Conservation (phyloP, 73 alveolate species). For the Stentor roeselii region DNA sequence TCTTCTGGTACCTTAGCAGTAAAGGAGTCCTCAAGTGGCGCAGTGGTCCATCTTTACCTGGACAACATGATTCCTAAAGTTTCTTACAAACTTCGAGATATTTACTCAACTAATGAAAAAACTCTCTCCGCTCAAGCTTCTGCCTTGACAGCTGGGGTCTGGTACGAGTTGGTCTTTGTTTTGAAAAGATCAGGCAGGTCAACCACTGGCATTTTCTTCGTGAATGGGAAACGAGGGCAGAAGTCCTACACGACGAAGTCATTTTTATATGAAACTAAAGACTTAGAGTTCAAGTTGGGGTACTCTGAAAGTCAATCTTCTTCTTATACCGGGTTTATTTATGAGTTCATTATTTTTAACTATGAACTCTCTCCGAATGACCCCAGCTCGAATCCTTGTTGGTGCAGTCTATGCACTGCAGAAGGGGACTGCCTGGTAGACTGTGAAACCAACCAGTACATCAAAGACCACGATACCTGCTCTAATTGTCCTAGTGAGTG, state of each 20-base stretch:
- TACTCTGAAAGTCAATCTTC: neutral
- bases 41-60: neutral
- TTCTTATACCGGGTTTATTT: constrained; percentile 1
- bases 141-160: neutral
- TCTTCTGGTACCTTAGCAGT: neutral
- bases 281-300: neutral
- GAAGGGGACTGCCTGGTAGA: neutral
- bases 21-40: neutral
- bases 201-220: neutral
- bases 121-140: neutral
- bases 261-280: neutral
- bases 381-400: neutral
- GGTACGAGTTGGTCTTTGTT: neutral
- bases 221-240: neutral
- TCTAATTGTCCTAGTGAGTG: neutral
- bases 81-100: neutral
- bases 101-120: neutral
- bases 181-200: neutral
- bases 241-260: neutral
- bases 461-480: neutral
- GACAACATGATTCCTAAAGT: neutral
- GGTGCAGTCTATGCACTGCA: neutral
- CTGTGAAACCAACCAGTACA: neutral
- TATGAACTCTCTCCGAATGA: neutral
- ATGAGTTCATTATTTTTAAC: neutral